Evolutionary conservation across 2,329 filamentous ascomycete genomes (phyloP).

Genomic region (Fusarium sp.): DNA sequence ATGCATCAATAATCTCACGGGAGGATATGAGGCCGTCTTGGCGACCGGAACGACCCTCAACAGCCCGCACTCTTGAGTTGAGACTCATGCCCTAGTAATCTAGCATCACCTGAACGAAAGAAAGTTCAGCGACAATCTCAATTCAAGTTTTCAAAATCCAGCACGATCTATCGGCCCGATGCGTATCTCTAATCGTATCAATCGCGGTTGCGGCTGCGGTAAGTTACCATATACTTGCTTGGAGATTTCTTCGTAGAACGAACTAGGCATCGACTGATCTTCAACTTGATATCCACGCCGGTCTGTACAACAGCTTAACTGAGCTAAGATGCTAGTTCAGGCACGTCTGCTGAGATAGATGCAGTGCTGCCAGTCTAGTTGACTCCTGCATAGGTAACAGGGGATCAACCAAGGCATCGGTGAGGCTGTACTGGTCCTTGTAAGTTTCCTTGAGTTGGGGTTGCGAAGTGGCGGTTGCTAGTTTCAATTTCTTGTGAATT

Average conservation of each 20-base stretch:
- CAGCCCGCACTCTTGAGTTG: slow-evolving; percentile 2
- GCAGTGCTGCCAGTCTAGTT: slow-evolving; percentile 35
- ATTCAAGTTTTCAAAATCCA: fast-evolving
- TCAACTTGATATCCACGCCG: slow-evolving; percentile 17
- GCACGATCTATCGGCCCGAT: too few relatives aligned
- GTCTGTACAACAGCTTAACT: slow-evolving; percentile 37
- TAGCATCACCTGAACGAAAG: too few relatives aligned
- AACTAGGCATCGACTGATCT: neutral
- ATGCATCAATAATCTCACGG: neutral
- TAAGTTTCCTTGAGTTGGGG: slow-evolving; percentile 12
- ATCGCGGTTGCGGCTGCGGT: neutral
- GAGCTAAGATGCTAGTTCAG: slow-evolving; percentile 30
- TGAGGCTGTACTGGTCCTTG: slow-evolving; percentile 19
- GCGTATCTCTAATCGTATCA: neutral
- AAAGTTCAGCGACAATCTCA: neutral
- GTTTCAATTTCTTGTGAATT: slow-evolving; percentile 19
- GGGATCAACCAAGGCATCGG: slow-evolving; percentile 24
- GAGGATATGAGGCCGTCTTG: neutral
- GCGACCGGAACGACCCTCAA: neutral
- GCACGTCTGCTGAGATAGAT: slow-evolving; percentile 31
- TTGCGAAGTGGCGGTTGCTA: slow-evolving; percentile 44
- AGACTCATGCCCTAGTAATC: neutral
- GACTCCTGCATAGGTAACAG: slow-evolving; percentile 27
- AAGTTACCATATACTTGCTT: neutral
- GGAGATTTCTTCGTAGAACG: neutral